Percentiles rank a stretch among this genome's conserved stretches.
Conservation (phyloP, 352 stramenopile genomes). For the Pythium plurisporium region DNA sequence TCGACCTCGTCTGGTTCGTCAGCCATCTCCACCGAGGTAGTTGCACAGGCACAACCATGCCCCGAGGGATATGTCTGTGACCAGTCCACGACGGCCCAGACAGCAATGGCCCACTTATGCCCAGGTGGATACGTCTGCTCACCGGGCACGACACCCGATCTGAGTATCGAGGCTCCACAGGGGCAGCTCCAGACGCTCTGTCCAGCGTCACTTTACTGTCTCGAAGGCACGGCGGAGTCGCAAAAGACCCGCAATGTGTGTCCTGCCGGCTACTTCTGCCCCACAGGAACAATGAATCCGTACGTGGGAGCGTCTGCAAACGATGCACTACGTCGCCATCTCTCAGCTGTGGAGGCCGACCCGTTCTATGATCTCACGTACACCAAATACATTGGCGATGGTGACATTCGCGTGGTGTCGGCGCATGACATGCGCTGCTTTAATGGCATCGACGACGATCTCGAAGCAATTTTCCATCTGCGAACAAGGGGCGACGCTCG, state of each 20-base stretch:
- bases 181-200: constrained; percentile 90
- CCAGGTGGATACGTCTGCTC: constrained; percentile 92
- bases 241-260: constrained; percentile 80
- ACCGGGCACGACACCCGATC: constrained; percentile 93
- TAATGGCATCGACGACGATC: constrained; percentile 79
- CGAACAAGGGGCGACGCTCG: not conserved
- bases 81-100: constrained; percentile 81
- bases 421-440: constrained; percentile 91
- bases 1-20: constrained; percentile 11
- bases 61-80: constrained; percentile 95
- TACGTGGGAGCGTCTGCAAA: constrained; percentile 85
- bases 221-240: constrained; percentile 78
- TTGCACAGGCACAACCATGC: constrained; percentile 89
- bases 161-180: constrained; percentile 79
- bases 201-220: constrained; percentile 86
- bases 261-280: constrained; percentile 93
- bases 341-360: constrained; percentile 60
- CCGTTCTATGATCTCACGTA: constrained; percentile 68
- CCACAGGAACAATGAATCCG: constrained; percentile 89
- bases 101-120: constrained; percentile 72
- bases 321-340: constrained; percentile 80
- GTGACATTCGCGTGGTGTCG: constrained; percentile 83
- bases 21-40: constrained; percentile 16
- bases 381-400: constrained; percentile 89
- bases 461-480: constrained; percentile 51